Base-by-base conservation (phyloP, 2,329 filamentous ascomycete genomes). In the Exophiala oligosperma region DNA sequence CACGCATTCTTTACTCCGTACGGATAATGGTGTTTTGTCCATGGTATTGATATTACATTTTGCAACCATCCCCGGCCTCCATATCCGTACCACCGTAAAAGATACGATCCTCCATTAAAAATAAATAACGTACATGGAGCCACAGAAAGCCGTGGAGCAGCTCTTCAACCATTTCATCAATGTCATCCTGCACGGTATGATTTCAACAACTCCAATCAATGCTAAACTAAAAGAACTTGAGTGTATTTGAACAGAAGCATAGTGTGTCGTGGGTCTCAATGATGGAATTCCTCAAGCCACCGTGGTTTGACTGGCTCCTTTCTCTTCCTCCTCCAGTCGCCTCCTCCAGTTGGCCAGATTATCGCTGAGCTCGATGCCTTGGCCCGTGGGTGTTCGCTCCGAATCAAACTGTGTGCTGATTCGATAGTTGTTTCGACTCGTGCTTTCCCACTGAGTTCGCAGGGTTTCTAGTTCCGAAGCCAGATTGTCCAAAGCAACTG, bases 381-480 rank as follows among this genome's bases (percentile, higher is more conserved):
- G 77, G 65, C 75, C 77, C 12, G 77, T 78, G 14, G 77, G 77
- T 1, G 77, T 79, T 49, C 76, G 78, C 56, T 96, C 92, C 67
- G 95, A 92, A 71, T 97, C 92, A 68, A 96, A 95, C 52, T 89
- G 86, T 69, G 88, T 92, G 74, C 91, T 96, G 46, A 97, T 78
- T 24, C 94, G 88, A 73, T 97, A 97, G 69, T 91, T 95, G 69
- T 91, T 95, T 74, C 95, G 94, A 77, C 93, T 97, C 11, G 92
- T 96, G 40, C 88, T 91, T 76, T 97, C 92, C 94, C 94, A 99
- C 68, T 97, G 92, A 52, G 81, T 90, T 52, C 93, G 86, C 49
- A 99, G 81, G 11, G 90, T 89, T 72, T 99, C 94, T 6, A 99
- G 85, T 76, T 99, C 94, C 63, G 85, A 91, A 9, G 94, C 93